Conservation (phyloP, 1,284 basidiomycete species). For the Hypsizygus ulmarius region DNA sequence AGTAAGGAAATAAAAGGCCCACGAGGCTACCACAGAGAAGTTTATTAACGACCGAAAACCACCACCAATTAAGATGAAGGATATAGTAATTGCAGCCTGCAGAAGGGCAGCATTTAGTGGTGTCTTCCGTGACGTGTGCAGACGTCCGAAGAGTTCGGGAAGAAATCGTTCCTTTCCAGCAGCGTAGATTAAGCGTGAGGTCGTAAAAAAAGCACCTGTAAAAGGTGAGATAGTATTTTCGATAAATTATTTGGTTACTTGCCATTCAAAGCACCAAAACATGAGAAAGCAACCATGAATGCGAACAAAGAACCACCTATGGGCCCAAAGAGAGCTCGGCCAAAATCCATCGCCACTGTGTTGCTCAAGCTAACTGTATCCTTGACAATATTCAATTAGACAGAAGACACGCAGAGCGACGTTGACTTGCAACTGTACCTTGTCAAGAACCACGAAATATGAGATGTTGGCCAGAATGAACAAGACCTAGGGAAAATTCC, state of each 20-base stretch:
- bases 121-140: constrained; percentile 74
- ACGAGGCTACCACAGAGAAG: constrained; percentile 84
- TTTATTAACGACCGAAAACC: constrained; percentile 88
- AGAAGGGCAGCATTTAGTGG: constrained; percentile 84
- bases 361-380: constrained; percentile 74
- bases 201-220: constrained; percentile 77
- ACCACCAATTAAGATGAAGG: constrained; percentile 82
- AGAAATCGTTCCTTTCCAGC: constrained; percentile 89
- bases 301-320: constrained; percentile 88
- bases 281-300: constrained; percentile 88
- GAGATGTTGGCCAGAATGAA: constrained; percentile 86
- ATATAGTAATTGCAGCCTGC: constrained; percentile 70
- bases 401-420: constrained; percentile 5
- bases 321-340: constrained; percentile 80
- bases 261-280: constrained; percentile 91
- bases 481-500: constrained; percentile 43
- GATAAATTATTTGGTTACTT: constrained; percentile 10
- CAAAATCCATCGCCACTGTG: constrained; percentile 95
- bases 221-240: constrained; percentile 11
- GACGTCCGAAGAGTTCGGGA: constrained; percentile 74
- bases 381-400: constrained; percentile 30
- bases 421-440: constrained; percentile 37
- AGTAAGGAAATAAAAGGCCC: constrained; percentile 91
- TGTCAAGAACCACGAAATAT: constrained; percentile 93
- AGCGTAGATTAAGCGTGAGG: constrained; percentile 82